A percentile compares a stretch with the other conserved stretches of the same genome.
These are phyloP conservation scores for Auricularia auricula-judae DNA, from an alignment of 768 basidiomycete species.

Conservation along the genomic window DNA sequence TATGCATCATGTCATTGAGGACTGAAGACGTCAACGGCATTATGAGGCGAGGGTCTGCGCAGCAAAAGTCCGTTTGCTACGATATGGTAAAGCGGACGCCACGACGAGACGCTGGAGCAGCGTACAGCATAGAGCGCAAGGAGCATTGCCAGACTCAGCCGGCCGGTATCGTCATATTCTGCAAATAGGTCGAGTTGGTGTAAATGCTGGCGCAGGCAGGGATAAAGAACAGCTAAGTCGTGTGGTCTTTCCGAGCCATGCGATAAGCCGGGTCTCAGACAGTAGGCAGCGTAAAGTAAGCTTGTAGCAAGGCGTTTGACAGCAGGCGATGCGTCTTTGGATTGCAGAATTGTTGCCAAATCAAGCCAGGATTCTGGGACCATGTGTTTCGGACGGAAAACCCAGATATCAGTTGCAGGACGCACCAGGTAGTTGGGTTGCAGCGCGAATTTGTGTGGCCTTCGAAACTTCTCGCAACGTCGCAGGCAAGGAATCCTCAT, in stretches of 20 bases:
- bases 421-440: slow-evolving; percentile 58
- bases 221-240: slow-evolving; percentile 14
- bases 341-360: slow-evolving; percentile 34
- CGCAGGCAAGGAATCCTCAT: slow-evolving; percentile 8
- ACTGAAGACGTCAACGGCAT: neutral
- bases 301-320: slow-evolving; percentile 47
- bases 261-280: slow-evolving; percentile 36
- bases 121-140: slow-evolving; percentile 32
- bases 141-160: slow-evolving; percentile 26
- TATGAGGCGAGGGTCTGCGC: neutral
- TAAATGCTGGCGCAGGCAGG: slow-evolving; percentile 7
- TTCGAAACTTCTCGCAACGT: slow-evolving; percentile 31
- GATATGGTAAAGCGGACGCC: neutral
- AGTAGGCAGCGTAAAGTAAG: slow-evolving; percentile 42
- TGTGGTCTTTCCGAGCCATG: neutral
- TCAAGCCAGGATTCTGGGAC: slow-evolving; percentile 42
- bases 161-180: neutral
- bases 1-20: neutral
- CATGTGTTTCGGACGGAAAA: too few species aligned
- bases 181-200: neutral
- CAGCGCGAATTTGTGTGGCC: slow-evolving; percentile 44
- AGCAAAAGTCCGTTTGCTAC: neutral
- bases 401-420: neutral
- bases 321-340: slow-evolving; percentile 44
- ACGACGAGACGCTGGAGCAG: neutral